Base-by-base conservation (phyloP, 768 basidiomycete genomes). In the Russula olivacea region DNA sequence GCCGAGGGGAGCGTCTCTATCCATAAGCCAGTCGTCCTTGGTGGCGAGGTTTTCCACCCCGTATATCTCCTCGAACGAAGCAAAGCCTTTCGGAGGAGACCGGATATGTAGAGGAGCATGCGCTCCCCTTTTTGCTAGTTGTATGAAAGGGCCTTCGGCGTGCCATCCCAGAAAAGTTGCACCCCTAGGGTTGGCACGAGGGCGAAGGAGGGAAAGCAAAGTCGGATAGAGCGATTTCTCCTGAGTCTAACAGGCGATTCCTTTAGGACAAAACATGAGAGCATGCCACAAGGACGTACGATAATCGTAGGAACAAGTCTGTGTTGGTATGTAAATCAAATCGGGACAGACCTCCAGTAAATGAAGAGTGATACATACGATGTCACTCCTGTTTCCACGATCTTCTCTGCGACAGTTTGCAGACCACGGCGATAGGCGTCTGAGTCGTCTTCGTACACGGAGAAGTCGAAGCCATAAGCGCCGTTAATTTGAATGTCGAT, bases 401-500 rank as follows among this genome's bases (percentile, higher is more conserved):
- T 89, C 67, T 83, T 81, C 73, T 84, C 83, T 8, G 91, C 87
- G 38, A 93, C 83, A 63, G 77, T 76, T 70, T 82, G 80, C 72
- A 95, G 76, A 21, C 91, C 90, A 25, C 80, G 68, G 28, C 78
- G 76, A 74, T 95, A 95, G 7, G 75, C 76, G 41, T 84, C 78
- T 57, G 89, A 87, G 69, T 87, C 80, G 30, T 81, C 83, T 40
- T 89, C 85, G 68, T 87, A 91, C 19, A 92, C 82, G 14, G 91
- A 92, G 69, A 93, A 93, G 72, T 93, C 91, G 70, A 92, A 89
- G 34, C 87, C 85, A 71, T 91, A 93, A 5, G 86, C 93, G 40
- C 93, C 93, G 66, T 96, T 95, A 65, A 96, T 86, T 70, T 96
- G 93, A 19, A 88, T 83, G 74, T 95, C 93, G 55, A 95, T 80